Evolutionary conservation across 768 basidiomycete species (phyloP), one percentile per base, ranked within the genome.

Genomic region (Royoungia palumana): DNA sequence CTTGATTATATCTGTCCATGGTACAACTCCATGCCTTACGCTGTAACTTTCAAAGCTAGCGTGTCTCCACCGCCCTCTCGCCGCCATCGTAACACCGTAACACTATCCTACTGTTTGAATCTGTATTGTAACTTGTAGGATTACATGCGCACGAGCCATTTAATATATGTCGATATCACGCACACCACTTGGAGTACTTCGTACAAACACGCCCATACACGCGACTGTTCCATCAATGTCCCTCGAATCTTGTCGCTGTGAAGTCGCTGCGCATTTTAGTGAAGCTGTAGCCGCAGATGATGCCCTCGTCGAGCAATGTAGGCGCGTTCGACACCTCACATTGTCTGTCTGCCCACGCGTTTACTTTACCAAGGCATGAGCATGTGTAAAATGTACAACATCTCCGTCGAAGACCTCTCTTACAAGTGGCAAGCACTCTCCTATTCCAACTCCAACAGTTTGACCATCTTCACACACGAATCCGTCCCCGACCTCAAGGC

Each of bases 401-500:
- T 84, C 34, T 55, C 69, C 25, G 73, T 82, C 19, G 73, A 80
- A 20, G 62, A 70, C 41, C 72, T 90, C 17, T 74, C 73, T 35
- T 89, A 72, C 66, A 89, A 88, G 63, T 82, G 83, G 75, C 84
- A 90, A 60, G 85, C 85, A 46, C 70, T 62, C 27, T 57, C 54
- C 13, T 72, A 62, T 41, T 64, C 55, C 17, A 60, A 42, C 38
- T 62, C 59, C n/a, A 53, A 34, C 24, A 57, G 60, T 4, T 16
- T 79, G 35, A 74, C 74, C 20, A 69, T 76, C 51, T 81, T 86
- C 47, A 76, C 78, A 4, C 64, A 75, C 41, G 58, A 60, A 44
- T 70, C 75, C 14, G 70, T 84, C 22, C 75, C 75, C 38, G 72
- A 72, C 12, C 67, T 70, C 42, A 72, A 65, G 51, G 59, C 63